Conservation (phyloP, 2,329 filamentous ascomycete genomes). For the Zymoseptoria passerinii region DNA sequence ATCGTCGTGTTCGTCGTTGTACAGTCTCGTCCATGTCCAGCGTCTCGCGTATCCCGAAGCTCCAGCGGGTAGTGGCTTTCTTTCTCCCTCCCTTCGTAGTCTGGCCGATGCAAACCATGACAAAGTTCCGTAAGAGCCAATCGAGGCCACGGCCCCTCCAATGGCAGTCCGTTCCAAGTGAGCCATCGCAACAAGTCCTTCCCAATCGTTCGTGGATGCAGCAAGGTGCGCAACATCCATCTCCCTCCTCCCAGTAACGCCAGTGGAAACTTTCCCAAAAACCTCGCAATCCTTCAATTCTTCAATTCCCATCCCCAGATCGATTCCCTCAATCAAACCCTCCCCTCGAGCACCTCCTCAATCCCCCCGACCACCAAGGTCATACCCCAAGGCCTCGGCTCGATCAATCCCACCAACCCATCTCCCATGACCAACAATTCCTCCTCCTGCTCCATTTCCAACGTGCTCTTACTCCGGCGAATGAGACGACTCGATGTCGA, state of each 20-base stretch:
- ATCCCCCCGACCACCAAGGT: slow-evolving; percentile 22
- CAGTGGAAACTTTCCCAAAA: background rate
- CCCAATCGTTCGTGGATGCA: background rate
- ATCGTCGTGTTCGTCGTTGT: too few species aligned
- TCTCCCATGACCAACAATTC: slow-evolving; percentile 19
- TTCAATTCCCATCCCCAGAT: background rate
- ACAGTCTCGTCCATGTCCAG: background rate
- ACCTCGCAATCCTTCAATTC: background rate
- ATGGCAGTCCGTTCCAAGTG: background rate
- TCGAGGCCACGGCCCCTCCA: background rate
- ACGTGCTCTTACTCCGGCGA: slow-evolving; percentile 24
- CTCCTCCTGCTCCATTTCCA: slow-evolving; percentile 26
- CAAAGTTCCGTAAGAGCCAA: background rate
- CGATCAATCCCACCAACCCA: slow-evolving; percentile 21
- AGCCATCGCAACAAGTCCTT: background rate
- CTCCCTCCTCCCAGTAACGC: background rate
- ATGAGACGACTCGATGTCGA: slow-evolving; percentile 9
- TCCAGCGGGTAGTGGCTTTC: background rate
- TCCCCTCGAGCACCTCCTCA: slow-evolving; percentile 26
- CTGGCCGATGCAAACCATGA: background rate
- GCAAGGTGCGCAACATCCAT: background rate
- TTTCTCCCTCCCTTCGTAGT: background rate
- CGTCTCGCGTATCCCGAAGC: background rate
- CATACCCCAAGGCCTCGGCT: slow-evolving; percentile 24
- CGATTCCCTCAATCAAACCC: background rate